A percentile compares a stretch with the other conserved stretches of the same genome.
phyloP scores from a whole-genome alignment of 2,329 filamentous ascomycete species.

The Blumeria hordei region DNA sequence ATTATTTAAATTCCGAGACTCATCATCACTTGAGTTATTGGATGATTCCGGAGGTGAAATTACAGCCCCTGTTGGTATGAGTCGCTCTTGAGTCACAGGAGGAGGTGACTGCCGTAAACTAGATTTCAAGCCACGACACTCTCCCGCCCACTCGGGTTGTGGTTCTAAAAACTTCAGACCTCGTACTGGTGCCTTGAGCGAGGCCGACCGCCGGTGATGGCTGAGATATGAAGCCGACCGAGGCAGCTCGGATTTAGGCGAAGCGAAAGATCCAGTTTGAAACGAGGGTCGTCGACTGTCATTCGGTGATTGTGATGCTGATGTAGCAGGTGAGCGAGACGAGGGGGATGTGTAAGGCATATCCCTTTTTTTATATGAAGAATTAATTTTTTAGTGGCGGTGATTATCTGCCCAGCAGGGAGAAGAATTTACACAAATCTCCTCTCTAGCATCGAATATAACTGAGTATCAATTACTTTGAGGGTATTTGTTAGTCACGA shows the following conservation, averaged over 20 bases:
- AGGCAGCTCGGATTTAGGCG: conserved; percentile 28
- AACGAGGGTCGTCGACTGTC: conserved; percentile 34
- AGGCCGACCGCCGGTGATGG: conserved; percentile 35
- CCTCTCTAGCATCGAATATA: no score
- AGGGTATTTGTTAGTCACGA: no score
- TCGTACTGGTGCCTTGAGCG: conserved; percentile 16
- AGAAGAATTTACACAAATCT: no score
- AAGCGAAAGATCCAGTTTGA: conserved; percentile 14
- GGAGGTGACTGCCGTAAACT: conserved; percentile 65
- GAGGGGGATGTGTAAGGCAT: conserved; percentile 82
- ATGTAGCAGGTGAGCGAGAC: conserved; percentile 36
- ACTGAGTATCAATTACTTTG: no score
- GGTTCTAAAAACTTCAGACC: conserved; percentile 11
- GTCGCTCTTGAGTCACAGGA: conserved; percentile 44
- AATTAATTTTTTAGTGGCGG: no score
- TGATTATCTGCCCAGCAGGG: no score
- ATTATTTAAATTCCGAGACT: conserved; percentile 16
- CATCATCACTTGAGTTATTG: conserved; percentile 63
- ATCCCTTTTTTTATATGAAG: no score
- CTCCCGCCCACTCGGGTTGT: conserved; percentile 11
- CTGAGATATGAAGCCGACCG: conserved; percentile 41
- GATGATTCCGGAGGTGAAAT: conserved; percentile 80
- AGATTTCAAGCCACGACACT: conserved; percentile 19
- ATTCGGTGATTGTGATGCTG: conserved; percentile 30
- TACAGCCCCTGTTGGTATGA: conserved; percentile 63